phyloP scores from a whole-genome alignment of 2,329 filamentous ascomycete species.

The Diaporthe vaccinii region DNA sequence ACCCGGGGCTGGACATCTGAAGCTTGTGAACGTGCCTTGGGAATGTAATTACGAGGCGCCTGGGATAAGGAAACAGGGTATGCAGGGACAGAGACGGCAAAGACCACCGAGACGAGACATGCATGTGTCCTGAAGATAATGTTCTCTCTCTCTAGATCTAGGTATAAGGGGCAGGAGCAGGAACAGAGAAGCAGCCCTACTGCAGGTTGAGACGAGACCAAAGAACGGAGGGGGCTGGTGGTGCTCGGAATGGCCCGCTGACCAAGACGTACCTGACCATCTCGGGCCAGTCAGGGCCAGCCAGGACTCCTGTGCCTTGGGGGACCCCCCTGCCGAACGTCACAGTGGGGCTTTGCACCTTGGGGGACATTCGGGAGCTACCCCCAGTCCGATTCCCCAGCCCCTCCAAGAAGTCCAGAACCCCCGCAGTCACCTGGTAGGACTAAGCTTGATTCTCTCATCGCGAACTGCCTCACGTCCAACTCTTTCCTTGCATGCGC shows the following conservation, averaged over 20 bases:
- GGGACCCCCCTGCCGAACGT: constrained; percentile 3
- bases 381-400: constrained; percentile 20
- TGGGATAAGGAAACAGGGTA: neutral
- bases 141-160: neutral
- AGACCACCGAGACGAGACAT: neutral
- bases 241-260: constrained; percentile 16
- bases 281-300: neutral
- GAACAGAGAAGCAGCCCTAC: neutral
- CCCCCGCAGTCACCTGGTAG: neutral
- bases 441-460: neutral
- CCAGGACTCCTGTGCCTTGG: neutral
- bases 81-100: neutral
- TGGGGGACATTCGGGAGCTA: neutral
- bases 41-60: neutral
- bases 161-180: neutral
- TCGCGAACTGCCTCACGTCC: constrained; percentile 15
- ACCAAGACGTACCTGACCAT: neutral
- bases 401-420: constrained; percentile 31
- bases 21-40: neutral
- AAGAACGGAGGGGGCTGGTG: constrained; percentile 14
- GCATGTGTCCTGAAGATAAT: neutral
- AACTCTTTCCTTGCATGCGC: constrained; percentile 10
- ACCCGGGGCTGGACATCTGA: neutral
- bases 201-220: constrained; percentile 7
- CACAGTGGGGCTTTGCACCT: constrained; percentile 11